Conservation (phyloP, 352 stramenopile genomes). For the Phytopythium sindhum region DNA sequence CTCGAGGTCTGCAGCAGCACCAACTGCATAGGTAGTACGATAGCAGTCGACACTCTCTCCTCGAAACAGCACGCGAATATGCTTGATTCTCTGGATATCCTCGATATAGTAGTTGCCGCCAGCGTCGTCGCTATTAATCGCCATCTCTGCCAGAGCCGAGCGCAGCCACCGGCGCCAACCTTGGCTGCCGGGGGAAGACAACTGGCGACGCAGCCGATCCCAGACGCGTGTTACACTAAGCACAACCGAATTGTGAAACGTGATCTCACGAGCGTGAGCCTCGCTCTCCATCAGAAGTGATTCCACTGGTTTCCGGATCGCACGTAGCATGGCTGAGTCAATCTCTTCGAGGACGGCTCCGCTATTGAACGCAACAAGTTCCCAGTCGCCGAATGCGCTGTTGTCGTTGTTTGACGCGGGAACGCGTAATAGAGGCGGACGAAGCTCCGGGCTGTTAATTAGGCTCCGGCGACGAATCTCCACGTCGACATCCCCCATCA, state of each 20-base stretch:
- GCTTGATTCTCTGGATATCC: neutral
- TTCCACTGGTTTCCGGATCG: conserved; percentile 10
- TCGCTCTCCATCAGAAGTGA: conserved; percentile 5
- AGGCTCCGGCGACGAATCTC: neutral
- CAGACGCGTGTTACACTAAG: neutral
- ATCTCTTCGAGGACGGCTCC: conserved; percentile 9
- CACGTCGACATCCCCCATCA: conserved; percentile 8
- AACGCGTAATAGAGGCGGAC: conserved; percentile 3
- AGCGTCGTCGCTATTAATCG: neutral
- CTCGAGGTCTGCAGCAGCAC: neutral
- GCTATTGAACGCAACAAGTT: conserved; percentile 10
- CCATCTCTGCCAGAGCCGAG: neutral
- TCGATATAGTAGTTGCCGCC: neutral
- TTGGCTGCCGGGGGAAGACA: neutral
- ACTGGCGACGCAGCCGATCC: neutral
- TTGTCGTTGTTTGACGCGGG: neutral
- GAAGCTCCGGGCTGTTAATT: neutral
- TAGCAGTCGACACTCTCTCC: neutral
- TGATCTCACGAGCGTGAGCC: neutral
- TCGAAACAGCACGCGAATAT: neutral
- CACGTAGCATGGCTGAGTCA: conserved; percentile 12
- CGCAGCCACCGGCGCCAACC: neutral
- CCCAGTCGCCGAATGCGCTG: neutral
- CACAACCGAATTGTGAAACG: neutral
- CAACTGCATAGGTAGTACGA: neutral